Conservation (phyloP, 108 stramenopile species). For the Conticribra guillardii region DNA sequence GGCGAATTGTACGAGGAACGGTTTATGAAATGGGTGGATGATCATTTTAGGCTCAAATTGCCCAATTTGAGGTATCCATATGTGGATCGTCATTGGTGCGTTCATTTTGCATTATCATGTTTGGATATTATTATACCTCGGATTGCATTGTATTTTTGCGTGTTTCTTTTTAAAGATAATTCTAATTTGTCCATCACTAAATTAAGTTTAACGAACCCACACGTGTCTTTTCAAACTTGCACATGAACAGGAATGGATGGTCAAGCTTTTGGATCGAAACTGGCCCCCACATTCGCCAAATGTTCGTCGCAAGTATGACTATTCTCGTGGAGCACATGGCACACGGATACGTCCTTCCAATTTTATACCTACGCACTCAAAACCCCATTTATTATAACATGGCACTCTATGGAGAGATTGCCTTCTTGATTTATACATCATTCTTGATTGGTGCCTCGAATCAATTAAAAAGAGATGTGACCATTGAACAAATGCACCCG, state of each 20-base stretch:
- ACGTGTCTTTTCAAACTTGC: too few species aligned
- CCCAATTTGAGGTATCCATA: slow-evolving; percentile 39
- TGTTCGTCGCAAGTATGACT: slow-evolving; percentile 44
- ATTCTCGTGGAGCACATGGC: slow-evolving; percentile 43
- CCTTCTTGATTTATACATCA: slow-evolving; percentile 30
- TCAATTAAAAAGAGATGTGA: slow-evolving; percentile 25
- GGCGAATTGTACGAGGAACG: slow-evolving; percentile 31
- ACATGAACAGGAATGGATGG: slow-evolving; percentile 44
- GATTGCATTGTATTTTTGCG: too few species aligned
- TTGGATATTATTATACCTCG: too few species aligned
- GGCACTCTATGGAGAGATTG: slow-evolving; percentile 39
- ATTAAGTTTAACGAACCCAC: too few species aligned
- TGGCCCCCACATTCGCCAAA: slow-evolving; percentile 28
- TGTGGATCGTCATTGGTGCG: slow-evolving; percentile 44
- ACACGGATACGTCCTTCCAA: slow-evolving; percentile 34
- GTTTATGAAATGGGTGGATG: slow-evolving; percentile 41
- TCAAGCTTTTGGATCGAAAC: slow-evolving; percentile 45
- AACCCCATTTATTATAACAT: slow-evolving; percentile 26
- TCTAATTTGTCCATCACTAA: too few species aligned
- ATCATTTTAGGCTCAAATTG: slow-evolving; percentile 37
- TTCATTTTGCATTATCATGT: too few species aligned
- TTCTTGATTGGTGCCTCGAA: slow-evolving; percentile 16
- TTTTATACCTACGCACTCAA: slow-evolving; percentile 26
- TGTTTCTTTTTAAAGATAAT: too few species aligned
- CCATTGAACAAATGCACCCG: slow-evolving; percentile 45